Base-by-base conservation (phyloP, 2,329 filamentous ascomycete species). In the Botrytis hyacinthi region DNA sequence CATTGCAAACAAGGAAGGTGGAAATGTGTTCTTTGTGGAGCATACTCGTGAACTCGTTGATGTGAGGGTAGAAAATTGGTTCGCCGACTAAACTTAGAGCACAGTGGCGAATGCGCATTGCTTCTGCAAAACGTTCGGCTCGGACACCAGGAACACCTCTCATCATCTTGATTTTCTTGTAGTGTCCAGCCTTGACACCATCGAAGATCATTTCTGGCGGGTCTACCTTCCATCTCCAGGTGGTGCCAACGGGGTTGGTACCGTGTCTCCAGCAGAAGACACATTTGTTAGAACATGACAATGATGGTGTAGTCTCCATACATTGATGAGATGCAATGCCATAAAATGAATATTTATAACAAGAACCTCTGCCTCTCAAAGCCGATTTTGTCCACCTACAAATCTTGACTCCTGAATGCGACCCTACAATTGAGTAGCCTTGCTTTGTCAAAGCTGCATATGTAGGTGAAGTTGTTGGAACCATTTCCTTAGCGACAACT, bases 231-330 rank as follows among this genome's bases (percentile, higher is more conserved):
- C 95, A 99, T 75, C 95, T 91, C 95, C 96, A 98, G 7, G 92
- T 97, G 4, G 96, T 98, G 66, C 95, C 95, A 0, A 98, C 96
- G 0, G 95, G 95, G 81, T 98, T 99, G 0, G 96, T 98, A 71
- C 95, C 96, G 81, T 98, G 96, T 10, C 96, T 91, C 96, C 95
- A 99, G 87, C 95, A 99, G 83, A 98, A 99, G 77, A 99, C 94
- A 82, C 96, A 98, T 82, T 99, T 98, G 85, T 98, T 98, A 76
- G 92, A 96, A 86, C 95, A 99, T 16, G 94, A 97, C 6, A 99
- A 88, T 0, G 95, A 97, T 0, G 95, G 95, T 0, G 95, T 98
- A 2, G 95, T 95, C 83, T 99, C 95, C 96, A 99, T 99, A 83
- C 95, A 99, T 75, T 97, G 92, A 81, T 99, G 96, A 0, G 95